These are phyloP conservation scores for Aspergillus carlsbadensis DNA, from an alignment of 495 filamentous ascomycete genomes.

Conservation along the genomic window DNA sequence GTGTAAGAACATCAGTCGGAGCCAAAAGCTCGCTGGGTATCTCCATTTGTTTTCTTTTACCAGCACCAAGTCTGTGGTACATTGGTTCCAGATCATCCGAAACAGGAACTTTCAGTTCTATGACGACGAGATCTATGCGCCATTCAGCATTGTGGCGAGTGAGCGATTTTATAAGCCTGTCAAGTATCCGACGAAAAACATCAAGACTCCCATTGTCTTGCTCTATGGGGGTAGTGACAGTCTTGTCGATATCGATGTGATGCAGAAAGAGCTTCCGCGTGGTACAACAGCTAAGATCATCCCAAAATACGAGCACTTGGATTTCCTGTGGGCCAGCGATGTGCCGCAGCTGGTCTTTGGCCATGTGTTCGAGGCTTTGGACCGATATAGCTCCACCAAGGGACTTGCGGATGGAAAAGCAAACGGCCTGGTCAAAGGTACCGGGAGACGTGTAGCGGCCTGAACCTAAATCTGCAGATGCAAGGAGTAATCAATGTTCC, in stretches of 20 bases:
- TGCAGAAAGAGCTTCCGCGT: slow-evolving; percentile 81
- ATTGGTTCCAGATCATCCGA: slow-evolving; percentile 99
- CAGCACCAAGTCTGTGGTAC: slow-evolving; percentile 90
- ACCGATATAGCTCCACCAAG: slow-evolving; percentile 48
- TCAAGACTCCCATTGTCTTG: slow-evolving; percentile 91
- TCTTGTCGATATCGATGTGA: slow-evolving; percentile 89
- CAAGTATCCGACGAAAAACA: slow-evolving; percentile 93
- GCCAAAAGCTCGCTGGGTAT: slow-evolving; percentile 96
- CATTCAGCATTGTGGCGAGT: slow-evolving; percentile 56
- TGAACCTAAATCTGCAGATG: slow-evolving; percentile 6
- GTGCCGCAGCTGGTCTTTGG: slow-evolving; percentile 82
- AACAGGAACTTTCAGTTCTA: slow-evolving; percentile 97
- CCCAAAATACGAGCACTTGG: slow-evolving; percentile 90
- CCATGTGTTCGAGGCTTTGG: slow-evolving; percentile 84
- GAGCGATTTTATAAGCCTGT: slow-evolving; percentile 82
- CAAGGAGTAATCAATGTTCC: background rate
- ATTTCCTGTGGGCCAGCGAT: slow-evolving; percentile 93
- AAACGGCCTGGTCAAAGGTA: slow-evolving; percentile 9
- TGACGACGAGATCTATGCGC: slow-evolving; percentile 82
- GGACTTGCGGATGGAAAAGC: background rate
- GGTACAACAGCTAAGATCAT: slow-evolving; percentile 83
- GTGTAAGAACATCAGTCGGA: slow-evolving; percentile 77
- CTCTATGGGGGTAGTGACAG: slow-evolving; percentile 93
- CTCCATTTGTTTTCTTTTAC: slow-evolving; percentile 95
- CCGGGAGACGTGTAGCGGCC: slow-evolving; percentile 11